A percentile compares a stretch with the other conserved stretches of the same genome.
phyloP scores from a whole-genome alignment of 768 basidiomycete species.

The Calocybe gangraenosa region DNA sequence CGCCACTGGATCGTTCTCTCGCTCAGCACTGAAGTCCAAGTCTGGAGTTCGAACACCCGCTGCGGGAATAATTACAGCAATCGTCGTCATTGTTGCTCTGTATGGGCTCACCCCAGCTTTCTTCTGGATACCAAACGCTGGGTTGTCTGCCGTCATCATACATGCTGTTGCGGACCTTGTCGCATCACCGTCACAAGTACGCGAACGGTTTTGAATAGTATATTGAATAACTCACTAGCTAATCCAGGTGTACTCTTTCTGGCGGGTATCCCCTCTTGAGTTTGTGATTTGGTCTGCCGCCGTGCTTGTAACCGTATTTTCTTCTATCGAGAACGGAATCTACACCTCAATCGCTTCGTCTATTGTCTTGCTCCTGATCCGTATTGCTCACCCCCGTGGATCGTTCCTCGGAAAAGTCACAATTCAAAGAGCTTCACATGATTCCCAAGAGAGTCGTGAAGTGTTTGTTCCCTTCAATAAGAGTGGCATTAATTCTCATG shows the following conservation, averaged over 20 bases:
- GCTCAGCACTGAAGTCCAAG: constrained; percentile 94
- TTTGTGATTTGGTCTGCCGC: constrained; percentile 86
- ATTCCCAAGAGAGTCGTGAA: constrained; percentile 50
- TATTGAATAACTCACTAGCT: neutral
- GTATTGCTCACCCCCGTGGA: constrained; percentile 84
- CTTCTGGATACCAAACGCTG: constrained; percentile 82
- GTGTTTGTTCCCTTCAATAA: constrained; percentile 77
- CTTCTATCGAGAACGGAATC: constrained; percentile 91
- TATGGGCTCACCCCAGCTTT: constrained; percentile 94
- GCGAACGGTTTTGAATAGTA: constrained; percentile 1
- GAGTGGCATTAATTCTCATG: constrained; percentile 58
- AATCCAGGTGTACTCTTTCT: constrained; percentile 75
- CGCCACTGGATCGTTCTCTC: constrained; percentile 96
- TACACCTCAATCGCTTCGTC: constrained; percentile 85
- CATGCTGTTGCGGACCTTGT: constrained; percentile 89
- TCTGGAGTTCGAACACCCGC: constrained; percentile 96
- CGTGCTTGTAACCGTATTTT: constrained; percentile 87
- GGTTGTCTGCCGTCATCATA: constrained; percentile 91
- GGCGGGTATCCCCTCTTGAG: constrained; percentile 92
- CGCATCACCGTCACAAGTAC: constrained; percentile 66
- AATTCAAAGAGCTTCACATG: constrained; percentile 39
- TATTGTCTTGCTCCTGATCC: constrained; percentile 72
- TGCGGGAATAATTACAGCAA: constrained; percentile 79
- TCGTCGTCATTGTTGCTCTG: constrained; percentile 89
- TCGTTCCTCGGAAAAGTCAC: constrained; percentile 86